Percentiles rank a stretch among this genome's conserved stretches.
Evolutionary conservation across 306 rosid genomes (phyloP).

Genomic region (Cyclanthera cordifolia): DNA sequence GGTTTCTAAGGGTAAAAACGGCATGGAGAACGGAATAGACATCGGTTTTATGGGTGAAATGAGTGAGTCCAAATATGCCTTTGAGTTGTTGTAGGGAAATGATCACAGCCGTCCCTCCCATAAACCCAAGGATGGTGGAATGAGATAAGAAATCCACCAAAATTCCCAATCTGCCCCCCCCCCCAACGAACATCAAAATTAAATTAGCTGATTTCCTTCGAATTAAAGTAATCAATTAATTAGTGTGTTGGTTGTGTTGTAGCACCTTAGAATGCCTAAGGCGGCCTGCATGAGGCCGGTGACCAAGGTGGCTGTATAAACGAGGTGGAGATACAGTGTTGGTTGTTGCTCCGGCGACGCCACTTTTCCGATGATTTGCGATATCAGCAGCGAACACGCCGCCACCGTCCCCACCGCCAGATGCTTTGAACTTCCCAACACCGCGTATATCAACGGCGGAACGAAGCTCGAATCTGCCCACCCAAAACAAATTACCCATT

Average conservation of each 20-base stretch:
- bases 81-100: constrained; percentile 59
- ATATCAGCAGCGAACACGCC: constrained; percentile 55
- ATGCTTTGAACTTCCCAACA: constrained; percentile 74
- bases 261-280: constrained; percentile 60
- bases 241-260: not conserved
- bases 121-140: constrained; percentile 76
- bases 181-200: not conserved
- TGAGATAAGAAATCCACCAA: constrained; percentile 87
- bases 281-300: constrained; percentile 50
- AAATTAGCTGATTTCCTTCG: no score
- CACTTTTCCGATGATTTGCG: constrained; percentile 26
- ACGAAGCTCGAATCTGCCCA: constrained; percentile 62
- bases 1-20: constrained; percentile 24
- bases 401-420: constrained; percentile 85
- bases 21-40: constrained; percentile 27
- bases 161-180: constrained; percentile 51
- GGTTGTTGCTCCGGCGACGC: constrained; percentile 24
- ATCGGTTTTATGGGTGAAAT: constrained; percentile 50
- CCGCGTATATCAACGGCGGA: constrained; percentile 61
- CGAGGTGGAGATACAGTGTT: constrained; percentile 41
- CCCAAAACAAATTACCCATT: no score
- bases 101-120: constrained; percentile 72
- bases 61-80: constrained; percentile 53
- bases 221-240: no score
- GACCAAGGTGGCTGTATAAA: constrained; percentile 53